Percentiles rank a stretch among this genome's conserved stretches.
Evolutionary conservation across 2,329 filamentous ascomycete species (phyloP).

Genomic region (Fusarium paranaense): DNA sequence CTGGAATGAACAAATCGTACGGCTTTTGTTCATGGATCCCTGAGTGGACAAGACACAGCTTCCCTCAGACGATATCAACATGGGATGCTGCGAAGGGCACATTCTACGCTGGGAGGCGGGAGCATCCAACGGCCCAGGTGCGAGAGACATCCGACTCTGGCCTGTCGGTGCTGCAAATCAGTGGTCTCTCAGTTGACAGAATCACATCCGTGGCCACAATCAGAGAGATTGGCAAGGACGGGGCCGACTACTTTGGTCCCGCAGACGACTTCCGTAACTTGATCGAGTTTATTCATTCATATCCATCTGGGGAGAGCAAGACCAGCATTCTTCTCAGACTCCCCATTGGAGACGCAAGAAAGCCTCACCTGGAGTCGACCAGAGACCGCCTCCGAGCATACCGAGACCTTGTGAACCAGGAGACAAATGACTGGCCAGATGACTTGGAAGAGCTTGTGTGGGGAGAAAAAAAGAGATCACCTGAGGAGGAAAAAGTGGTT

Average conservation of each 20-base stretch:
- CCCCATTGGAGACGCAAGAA: neutral
- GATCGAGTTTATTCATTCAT: neutral
- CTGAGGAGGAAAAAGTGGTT: neutral
- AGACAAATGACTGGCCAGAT: neutral
- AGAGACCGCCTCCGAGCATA: neutral
- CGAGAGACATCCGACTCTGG: no score
- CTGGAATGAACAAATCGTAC: neutral
- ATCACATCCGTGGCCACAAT: neutral
- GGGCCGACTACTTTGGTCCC: rapidly evolving
- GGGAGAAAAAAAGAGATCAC: neutral
- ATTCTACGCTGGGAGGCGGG: neutral
- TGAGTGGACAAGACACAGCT: neutral
- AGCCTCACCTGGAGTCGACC: neutral
- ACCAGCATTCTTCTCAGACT: neutral
- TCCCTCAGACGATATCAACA: neutral
- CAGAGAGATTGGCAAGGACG: no score
- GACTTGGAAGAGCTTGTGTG: neutral
- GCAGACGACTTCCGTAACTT: neutral
- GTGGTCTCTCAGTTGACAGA: neutral
- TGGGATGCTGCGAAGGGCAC: neutral
- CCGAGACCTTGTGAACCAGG: neutral
- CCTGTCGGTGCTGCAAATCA: rapidly evolving
- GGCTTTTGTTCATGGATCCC: neutral
- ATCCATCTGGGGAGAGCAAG: neutral
- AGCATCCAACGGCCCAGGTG: neutral